Conservation (phyloP, 371 early-diverging fungal genomes). For the Lichtheimia corymbifera region DNA sequence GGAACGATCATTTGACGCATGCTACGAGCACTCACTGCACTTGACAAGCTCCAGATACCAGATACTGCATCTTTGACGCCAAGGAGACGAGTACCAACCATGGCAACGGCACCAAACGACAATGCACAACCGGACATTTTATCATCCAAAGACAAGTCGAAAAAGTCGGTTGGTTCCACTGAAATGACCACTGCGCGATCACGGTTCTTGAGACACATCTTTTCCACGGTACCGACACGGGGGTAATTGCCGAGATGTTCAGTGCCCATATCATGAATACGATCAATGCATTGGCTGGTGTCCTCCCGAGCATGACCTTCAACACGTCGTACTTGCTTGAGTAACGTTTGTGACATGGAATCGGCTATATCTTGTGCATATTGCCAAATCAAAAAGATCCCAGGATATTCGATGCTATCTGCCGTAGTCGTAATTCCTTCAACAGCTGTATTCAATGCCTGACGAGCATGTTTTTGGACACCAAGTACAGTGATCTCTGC, state of each 20-base stretch:
- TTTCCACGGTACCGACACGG: conserved; percentile 43
- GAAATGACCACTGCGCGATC: conserved; percentile 51
- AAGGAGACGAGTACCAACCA: conserved; percentile 50
- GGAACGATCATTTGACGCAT: conserved; percentile 45
- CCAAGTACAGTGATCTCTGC: conserved; percentile 64
- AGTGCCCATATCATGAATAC: conserved; percentile 62
- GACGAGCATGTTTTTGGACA: conserved; percentile 56
- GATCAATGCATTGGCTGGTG: conserved; percentile 59
- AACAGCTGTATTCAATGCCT: conserved; percentile 57
- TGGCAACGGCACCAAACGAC: conserved; percentile 41
- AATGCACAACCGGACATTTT: conserved; percentile 50
- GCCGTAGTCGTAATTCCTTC: conserved; percentile 65
- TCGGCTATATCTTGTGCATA: conserved; percentile 81
- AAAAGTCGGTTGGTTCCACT: conserved; percentile 69
- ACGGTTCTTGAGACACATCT: conserved; percentile 48
- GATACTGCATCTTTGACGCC: conserved; percentile 49
- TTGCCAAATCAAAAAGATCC: conserved; percentile 80
- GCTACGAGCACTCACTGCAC: conserved; percentile 33
- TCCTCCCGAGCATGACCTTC: conserved; percentile 71
- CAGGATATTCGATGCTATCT: conserved; percentile 75
- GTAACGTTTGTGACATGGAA: conserved; percentile 64
- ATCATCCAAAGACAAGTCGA: conserved; percentile 64
- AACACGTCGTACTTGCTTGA: conserved; percentile 63
- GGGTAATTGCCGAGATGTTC: conserved; percentile 52
- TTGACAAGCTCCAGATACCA: conserved; percentile 45